These are phyloP conservation scores for Blastobotrys capitulatus DNA, from an alignment of 1,139 yeast species.

Conservation along the genomic window DNA sequence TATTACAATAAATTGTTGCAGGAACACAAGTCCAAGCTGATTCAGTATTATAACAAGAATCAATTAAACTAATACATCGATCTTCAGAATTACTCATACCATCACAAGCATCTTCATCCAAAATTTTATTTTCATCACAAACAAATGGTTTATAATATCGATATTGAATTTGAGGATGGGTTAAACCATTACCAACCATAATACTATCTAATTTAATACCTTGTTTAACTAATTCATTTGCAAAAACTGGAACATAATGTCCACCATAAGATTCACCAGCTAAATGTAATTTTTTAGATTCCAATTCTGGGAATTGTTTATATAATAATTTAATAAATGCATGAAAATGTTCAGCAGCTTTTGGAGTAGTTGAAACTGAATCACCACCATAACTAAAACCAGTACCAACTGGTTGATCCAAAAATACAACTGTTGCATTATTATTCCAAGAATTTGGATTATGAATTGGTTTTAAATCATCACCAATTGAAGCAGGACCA, in stretches of 20 bases:
- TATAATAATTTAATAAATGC: slow-evolving; percentile 72
- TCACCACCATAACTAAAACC: slow-evolving; percentile 42
- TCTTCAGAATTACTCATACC: slow-evolving; percentile 48
- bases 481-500: slow-evolving; percentile 56
- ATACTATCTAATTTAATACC: slow-evolving; percentile 57
- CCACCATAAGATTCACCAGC: slow-evolving; percentile 91
- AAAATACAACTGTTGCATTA: slow-evolving; percentile 63
- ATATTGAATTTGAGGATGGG: slow-evolving; percentile 68
- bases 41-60: slow-evolving; percentile 49
- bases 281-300: slow-evolving; percentile 61
- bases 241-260: slow-evolving; percentile 77
- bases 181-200: slow-evolving; percentile 78
- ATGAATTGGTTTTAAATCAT: slow-evolving; percentile 45
- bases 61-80: slow-evolving; percentile 49
- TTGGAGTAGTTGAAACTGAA: slow-evolving; percentile 54
- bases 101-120: slow-evolving; percentile 57
- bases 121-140: slow-evolving; percentile 75
- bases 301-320: slow-evolving; percentile 63
- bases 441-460: slow-evolving; percentile 68
- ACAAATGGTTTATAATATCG: slow-evolving; percentile 76
- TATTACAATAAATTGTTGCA: slow-evolving; percentile 78
- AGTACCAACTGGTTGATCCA: slow-evolving; percentile 72
- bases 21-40: slow-evolving; percentile 48
- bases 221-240: slow-evolving; percentile 55
- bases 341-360: slow-evolving; percentile 77